A percentile compares a stretch with the other conserved stretches of the same genome.
These are phyloP conservation scores for Russula compacta DNA, from an alignment of 768 basidiomycete genomes.

Conservation along the genomic window DNA sequence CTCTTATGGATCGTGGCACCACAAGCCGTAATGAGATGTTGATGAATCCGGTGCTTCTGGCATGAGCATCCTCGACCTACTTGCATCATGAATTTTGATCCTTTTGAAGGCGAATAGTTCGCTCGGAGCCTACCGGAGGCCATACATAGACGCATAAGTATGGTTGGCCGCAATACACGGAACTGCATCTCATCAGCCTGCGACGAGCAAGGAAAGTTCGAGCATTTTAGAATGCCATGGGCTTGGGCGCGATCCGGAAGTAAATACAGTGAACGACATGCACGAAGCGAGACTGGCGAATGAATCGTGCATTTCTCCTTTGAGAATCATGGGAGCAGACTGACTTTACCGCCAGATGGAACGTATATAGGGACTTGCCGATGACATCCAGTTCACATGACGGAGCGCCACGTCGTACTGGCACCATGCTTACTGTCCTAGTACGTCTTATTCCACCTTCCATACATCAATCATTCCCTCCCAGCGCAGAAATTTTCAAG, in stretches of 20 bases:
- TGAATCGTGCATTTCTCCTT: neutral
- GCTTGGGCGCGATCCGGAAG: neutral
- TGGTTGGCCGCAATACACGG: neutral
- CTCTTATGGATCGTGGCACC: neutral
- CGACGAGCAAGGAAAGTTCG: neutral
- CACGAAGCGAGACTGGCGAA: neutral
- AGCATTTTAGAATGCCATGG: neutral
- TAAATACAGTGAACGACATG: too few relatives aligned
- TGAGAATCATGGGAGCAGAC: neutral
- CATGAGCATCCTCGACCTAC: neutral
- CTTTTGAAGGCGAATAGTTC: neutral
- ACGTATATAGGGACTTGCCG: neutral
- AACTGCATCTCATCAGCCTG: neutral
- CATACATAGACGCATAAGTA: neutral
- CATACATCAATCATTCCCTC: neutral
- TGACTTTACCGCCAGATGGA: neutral
- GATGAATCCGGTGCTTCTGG: neutral
- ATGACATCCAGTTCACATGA: neutral
- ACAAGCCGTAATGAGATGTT: neutral
- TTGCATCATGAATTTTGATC: neutral
- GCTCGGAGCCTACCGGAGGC: too few relatives aligned
- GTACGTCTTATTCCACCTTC: neutral
- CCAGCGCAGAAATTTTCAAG: neutral
- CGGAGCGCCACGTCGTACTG: neutral
- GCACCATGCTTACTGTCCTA: neutral